These are phyloP conservation scores for Primulina tabacum DNA, from an alignment of 257 asterid genomes.

Conservation along the genomic window DNA sequence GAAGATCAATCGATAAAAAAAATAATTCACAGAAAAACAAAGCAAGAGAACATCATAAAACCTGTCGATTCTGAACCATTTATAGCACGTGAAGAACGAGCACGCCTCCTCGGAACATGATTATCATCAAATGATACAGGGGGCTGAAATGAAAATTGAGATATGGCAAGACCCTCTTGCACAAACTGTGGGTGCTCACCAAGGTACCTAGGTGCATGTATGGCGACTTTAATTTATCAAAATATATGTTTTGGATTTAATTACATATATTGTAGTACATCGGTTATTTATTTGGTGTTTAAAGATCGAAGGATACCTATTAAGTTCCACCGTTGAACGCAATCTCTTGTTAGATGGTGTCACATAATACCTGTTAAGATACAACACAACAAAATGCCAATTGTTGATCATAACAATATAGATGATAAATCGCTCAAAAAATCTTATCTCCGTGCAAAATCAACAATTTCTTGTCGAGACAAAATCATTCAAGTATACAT, in stretches of 20 bases:
- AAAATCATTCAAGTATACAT: conserved; percentile 1
- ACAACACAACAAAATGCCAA: no score
- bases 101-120: conserved; percentile 46
- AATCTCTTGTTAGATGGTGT: conserved; percentile 21
- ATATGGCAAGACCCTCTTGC: conserved; percentile 35
- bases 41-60: neutral
- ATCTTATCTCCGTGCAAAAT: no score
- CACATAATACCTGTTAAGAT: conserved; percentile 21
- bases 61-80: conserved; percentile 20
- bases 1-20: neutral
- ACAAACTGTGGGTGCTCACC: conserved; percentile 43
- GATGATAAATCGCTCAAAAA: no score
- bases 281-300: neutral
- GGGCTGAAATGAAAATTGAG: conserved; percentile 60
- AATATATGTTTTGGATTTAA: neutral
- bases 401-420: no score
- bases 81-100: conserved; percentile 24
- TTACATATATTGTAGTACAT: neutral
- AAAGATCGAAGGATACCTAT: conserved; percentile 2
- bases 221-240: neutral
- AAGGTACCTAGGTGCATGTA: conserved; percentile 63
- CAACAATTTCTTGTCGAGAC: neutral
- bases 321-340: conserved; percentile 21
- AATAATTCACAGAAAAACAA: neutral
- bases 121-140: conserved; percentile 65